Evolutionary conservation across 176 grass and related monocot species (phyloP).

Genomic region (Avena atlantica): DNA sequence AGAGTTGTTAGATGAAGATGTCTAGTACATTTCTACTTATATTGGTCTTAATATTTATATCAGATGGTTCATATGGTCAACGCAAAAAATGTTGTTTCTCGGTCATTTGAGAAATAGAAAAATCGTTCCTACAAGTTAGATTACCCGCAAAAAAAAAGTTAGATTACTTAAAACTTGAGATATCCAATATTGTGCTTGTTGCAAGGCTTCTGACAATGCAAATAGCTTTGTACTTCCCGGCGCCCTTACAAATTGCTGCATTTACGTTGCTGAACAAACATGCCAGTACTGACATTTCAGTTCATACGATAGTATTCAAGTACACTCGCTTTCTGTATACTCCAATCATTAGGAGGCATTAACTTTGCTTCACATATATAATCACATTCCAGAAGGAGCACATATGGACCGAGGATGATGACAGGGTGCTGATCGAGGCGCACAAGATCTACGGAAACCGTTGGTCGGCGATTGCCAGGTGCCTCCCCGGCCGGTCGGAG

Average conservation of each 20-base stretch:
- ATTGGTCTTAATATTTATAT: not conserved
- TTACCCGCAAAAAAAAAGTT: no score
- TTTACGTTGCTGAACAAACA: not conserved
- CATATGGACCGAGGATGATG: constrained; percentile 69
- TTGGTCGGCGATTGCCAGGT: constrained; percentile 65
- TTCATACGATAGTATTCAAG: not conserved
- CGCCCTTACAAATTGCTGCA: not conserved
- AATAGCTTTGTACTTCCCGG: not conserved
- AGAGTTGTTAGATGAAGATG: not conserved
- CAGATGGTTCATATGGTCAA: not conserved
- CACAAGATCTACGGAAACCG: constrained; percentile 63
- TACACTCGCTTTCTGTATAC: not conserved
- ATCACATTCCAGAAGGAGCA: constrained; percentile 61
- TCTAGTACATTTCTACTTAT: not conserved
- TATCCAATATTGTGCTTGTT: not conserved
- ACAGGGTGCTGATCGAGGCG: constrained; percentile 53
- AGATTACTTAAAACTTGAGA: not conserved
- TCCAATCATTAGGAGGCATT: constrained; percentile 1
- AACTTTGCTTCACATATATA: constrained; percentile 4
- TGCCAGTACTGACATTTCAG: not conserved
- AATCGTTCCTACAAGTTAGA: not conserved
- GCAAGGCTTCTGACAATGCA: not conserved
- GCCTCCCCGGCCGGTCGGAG: constrained; percentile 66
- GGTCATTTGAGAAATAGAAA: not conserved
- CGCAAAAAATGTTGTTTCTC: not conserved